phyloP scores from a whole-genome alignment of 768 basidiomycete species.

The Rhodotorula paludigena region DNA sequence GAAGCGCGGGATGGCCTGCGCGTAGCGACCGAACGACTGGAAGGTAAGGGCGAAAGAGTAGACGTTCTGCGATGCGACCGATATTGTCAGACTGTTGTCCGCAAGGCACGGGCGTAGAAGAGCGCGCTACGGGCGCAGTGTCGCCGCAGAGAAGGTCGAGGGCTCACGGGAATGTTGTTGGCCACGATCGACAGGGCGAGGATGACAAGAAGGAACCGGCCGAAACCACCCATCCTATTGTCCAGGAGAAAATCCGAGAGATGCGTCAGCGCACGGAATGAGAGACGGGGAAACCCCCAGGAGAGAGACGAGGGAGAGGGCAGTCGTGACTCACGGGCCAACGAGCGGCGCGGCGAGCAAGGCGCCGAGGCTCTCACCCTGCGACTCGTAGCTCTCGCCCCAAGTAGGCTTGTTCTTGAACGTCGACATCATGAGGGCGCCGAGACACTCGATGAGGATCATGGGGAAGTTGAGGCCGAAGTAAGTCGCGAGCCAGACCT shows the following conservation, averaged over 20 bases:
- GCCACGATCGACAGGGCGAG: constrained; percentile 49
- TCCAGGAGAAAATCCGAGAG: too few relatives aligned
- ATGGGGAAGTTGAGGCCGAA: constrained; percentile 36
- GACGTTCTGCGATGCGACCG: constrained; percentile 40
- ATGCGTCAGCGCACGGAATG: too few relatives aligned
- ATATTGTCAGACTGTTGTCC: neutral
- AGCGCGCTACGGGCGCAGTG: too few relatives aligned
- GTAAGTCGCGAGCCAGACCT: constrained; percentile 51
- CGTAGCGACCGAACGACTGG: constrained; percentile 51
- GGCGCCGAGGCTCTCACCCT: constrained; percentile 51
- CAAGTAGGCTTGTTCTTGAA: constrained; percentile 48
- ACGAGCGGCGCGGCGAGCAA: constrained; percentile 51
- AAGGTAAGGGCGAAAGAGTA: constrained; percentile 54
- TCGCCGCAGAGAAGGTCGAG: neutral
- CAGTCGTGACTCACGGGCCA: constrained; percentile 22
- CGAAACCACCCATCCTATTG: constrained; percentile 51
- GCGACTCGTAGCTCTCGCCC: constrained; percentile 46
- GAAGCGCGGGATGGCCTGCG: constrained; percentile 51
- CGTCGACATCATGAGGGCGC: constrained; percentile 52
- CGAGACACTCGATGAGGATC: constrained; percentile 53
- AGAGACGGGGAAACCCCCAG: too few relatives aligned
- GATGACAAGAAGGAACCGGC: constrained; percentile 53
- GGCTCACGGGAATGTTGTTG: constrained; percentile 47
- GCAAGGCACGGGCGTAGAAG: too few relatives aligned
- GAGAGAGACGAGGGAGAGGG: neutral